Percentiles rank a stretch among this genome's conserved stretches.
Evolutionary conservation across 352 stramenopile species (phyloP).

Genomic region (Phytophthora litchii): DNA sequence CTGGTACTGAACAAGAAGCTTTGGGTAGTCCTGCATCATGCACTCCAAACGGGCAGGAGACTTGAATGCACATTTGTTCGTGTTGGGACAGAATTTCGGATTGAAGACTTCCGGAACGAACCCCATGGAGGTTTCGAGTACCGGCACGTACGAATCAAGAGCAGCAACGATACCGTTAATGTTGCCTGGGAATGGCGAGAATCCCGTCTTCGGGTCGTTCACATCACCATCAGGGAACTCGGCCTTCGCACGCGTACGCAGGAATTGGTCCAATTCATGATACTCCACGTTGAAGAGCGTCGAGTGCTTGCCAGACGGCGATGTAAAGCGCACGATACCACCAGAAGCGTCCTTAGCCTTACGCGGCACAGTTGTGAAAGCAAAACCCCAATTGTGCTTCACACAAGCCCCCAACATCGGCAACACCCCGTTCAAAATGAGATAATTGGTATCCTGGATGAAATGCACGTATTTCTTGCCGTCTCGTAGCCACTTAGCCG

Average conservation of each 20-base stretch:
- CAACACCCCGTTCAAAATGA: constrained; percentile 93
- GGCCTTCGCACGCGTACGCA: constrained; percentile 46
- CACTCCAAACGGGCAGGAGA: constrained; percentile 71
- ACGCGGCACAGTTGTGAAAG: constrained; percentile 92
- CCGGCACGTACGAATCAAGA: constrained; percentile 51
- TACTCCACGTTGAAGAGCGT: constrained; percentile 81
- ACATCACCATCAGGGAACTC: constrained; percentile 64
- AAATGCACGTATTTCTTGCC: constrained; percentile 97
- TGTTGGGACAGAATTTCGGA: constrained; percentile 50
- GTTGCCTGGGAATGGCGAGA: constrained; percentile 72
- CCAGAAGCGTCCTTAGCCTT: constrained; percentile 93
- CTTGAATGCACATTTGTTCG: constrained; percentile 56
- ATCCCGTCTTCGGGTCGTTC: constrained; percentile 59
- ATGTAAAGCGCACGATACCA: constrained; percentile 62
- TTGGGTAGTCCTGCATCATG: constrained; percentile 85
- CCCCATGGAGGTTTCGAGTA: constrained; percentile 54
- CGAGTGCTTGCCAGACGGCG: constrained; percentile 25
- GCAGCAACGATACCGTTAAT: constrained; percentile 75
- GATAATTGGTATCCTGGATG: constrained; percentile 95
- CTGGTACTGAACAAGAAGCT: constrained; percentile 53
- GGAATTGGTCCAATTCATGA: constrained; percentile 73
- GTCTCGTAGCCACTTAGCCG: constrained; percentile 64
- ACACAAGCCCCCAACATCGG: constrained; percentile 90
- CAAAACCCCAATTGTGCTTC: constrained; percentile 90
- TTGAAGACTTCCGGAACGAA: constrained; percentile 79